Evolutionary conservation across 352 stramenopile genomes (phyloP), one percentile per base, ranked within the genome.

Genomic region (Pythium plurisporium): DNA sequence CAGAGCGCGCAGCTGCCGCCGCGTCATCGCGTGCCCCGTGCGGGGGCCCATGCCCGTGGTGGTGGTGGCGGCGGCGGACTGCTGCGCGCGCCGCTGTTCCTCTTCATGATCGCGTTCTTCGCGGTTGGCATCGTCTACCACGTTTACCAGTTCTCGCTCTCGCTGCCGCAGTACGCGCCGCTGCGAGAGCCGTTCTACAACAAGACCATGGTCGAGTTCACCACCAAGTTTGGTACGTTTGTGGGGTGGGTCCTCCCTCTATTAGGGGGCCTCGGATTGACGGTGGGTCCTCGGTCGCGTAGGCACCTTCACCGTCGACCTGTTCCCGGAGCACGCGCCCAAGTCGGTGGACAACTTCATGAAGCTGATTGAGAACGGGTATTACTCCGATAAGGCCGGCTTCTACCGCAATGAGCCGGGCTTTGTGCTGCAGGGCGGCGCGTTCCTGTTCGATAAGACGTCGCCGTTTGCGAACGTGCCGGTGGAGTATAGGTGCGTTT

Each of bases 341-440:
- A 70, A 79, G 69, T 88, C 82, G 2, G 82, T 91, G 10, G 80
- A 72, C 22, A 78, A 80, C 31, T 91, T 94, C 55, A 64, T 70
- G 58, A 77, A 81, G 59, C 73, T 94, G 29, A 70, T 94, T 22
- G 55, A 79, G 34, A 51, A 52, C 29, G 80, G 75, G 5, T 92
- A 83, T 40, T 94, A 89, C 72, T 44, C 65, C n/a, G 76, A 76
- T 15, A 65, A 87, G n/a, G 70, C 82, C 1, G 84, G 84, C 2
- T 92, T 94, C 50, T 94, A 94, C 67, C 86, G 87, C 65, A 90
- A 91, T 46, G 84, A 92, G 44, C 79, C 76, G 25, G 85, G 85
- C 50, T 94, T 82, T 59, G 64, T 92, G 46, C 66, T 94, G 9
- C 84, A 94, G 58, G 84, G 76, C 42, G 84, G 84, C 25, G 81